Evolutionary conservation across 1,139 yeast genomes (phyloP).

Genomic region (Hanseniaspora gamundiae): DNA sequence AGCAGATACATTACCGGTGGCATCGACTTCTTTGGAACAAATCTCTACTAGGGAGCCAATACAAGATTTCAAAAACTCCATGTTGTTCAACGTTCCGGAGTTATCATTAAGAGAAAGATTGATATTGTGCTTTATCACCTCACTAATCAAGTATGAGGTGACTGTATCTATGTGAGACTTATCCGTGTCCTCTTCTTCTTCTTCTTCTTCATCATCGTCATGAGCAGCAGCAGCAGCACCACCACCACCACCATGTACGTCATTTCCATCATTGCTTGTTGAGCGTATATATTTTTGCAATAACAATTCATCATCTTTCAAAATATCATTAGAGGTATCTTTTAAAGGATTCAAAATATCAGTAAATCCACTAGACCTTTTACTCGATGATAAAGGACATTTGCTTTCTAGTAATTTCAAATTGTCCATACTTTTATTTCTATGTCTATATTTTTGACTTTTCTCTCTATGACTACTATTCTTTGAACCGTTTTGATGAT

Average conservation of each 20-base stretch:
- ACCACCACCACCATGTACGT: not conserved
- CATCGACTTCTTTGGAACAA: slow-evolving; percentile 2
- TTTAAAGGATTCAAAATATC: too few relatives aligned
- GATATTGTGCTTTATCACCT: not conserved
- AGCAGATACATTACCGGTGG: too few relatives aligned
- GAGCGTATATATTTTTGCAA: too few relatives aligned
- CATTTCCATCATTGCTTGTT: not conserved
- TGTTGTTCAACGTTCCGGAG: slow-evolving; percentile 5
- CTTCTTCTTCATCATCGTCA: not conserved
- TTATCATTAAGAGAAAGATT: slow-evolving; percentile 8
- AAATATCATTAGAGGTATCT: too few relatives aligned
- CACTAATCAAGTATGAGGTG: slow-evolving; percentile 1
- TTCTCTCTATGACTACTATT: not conserved
- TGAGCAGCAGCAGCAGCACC: not conserved
- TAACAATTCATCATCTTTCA: not conserved
- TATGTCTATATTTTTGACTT: not conserved
- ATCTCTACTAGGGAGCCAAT: slow-evolving; percentile 15
- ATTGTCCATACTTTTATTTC: not conserved
- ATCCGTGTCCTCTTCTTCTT: not conserved
- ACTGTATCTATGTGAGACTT: not conserved
- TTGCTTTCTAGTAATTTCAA: not conserved
- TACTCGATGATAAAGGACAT: too few relatives aligned
- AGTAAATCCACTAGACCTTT: not conserved
- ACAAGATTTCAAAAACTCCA: slow-evolving; percentile 18
- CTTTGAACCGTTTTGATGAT: not conserved